Evolutionary conservation across 129 eudicot species (phyloP), one percentile per base, ranked within the genome.

Genomic region (Flaveria ramosissima): DNA sequence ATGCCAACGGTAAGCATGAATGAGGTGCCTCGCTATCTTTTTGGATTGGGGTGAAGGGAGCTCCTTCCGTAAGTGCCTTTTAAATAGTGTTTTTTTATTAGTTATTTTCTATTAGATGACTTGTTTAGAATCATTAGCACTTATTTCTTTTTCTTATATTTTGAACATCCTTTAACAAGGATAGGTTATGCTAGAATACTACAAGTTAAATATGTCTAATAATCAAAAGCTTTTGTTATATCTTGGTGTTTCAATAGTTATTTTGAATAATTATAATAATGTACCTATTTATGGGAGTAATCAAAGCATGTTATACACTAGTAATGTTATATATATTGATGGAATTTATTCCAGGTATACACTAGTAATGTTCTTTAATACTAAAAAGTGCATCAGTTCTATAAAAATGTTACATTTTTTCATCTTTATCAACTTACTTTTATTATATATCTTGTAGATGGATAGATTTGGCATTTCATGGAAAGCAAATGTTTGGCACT

Each of bases 31-130:
- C 71, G 55, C 77, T 7, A 52, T 81, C 83, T 77, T 77, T 85
- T 81, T 52, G 79, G 71, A 66, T 85, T 85, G 89, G 89, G 85
- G 84, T 85, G 89, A 85, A 85, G 84, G 82, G 89, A 85, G 89
- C 86, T 85, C 89, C 83, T 72, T 51, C 2, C 75, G 15, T 80
- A 46, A 80, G 23, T 46, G 62, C 10, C 84, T 46, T 78, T 64
- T 13, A 42, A 7, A 5, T 36, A 14, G 1, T 19, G 3, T 63
- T 42, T 6, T 27, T 46, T 11, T 36, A 55, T 24, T 9, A 2
- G 69, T 30, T 63, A 8, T 3, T 6, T 5, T 26, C 0, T 24
- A 26, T 26, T 26, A 26, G 3, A 26, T 61, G 68, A 3, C 10
- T 1, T 14, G 43, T 62, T 62, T 1, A 5, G 0, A 26, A 27